Evolutionary conservation across 192 early-diverging fungal species (phyloP).

Genomic region (Rhizophagus sp.): DNA sequence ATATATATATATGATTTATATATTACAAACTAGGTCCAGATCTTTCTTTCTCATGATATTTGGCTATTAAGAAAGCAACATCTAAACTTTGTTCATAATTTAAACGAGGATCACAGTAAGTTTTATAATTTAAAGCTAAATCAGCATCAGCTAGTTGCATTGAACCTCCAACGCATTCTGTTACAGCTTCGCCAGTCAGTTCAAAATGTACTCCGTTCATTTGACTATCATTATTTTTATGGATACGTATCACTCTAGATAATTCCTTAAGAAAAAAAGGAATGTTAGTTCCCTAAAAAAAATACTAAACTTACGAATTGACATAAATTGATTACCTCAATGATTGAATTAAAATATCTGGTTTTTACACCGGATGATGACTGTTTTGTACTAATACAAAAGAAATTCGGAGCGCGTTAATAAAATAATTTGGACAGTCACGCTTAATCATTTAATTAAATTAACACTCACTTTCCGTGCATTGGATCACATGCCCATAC

Average conservation of each 20-base stretch:
- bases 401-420: not conserved
- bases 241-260: conserved; percentile 79
- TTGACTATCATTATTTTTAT: conserved; percentile 68
- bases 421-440: not conserved
- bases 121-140: conserved; percentile 89
- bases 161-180: conserved; percentile 97
- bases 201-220: conserved; percentile 97
- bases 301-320: not conserved
- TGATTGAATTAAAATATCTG: conserved; percentile 86
- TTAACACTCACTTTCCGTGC: conserved; percentile 83
- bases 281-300: not conserved
- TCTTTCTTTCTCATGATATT: conserved; percentile 67
- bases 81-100: conserved; percentile 98
- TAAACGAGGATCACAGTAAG: conserved; percentile 93
- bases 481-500: conserved; percentile 98
- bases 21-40: conserved; percentile 14
- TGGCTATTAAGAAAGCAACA: conserved; percentile 94
- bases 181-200: conserved; percentile 95
- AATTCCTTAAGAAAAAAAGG: conserved; percentile 58
- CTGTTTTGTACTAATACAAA: conserved; percentile 67
- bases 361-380: conserved; percentile 87
- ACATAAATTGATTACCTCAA: conserved; percentile 40
- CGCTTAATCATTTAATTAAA: not conserved
- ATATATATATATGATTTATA: not conserved
- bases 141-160: conserved; percentile 87